phyloP scores from a whole-genome alignment of 164 flowering plant genomes.

The Nymphaea colorata region DNA sequence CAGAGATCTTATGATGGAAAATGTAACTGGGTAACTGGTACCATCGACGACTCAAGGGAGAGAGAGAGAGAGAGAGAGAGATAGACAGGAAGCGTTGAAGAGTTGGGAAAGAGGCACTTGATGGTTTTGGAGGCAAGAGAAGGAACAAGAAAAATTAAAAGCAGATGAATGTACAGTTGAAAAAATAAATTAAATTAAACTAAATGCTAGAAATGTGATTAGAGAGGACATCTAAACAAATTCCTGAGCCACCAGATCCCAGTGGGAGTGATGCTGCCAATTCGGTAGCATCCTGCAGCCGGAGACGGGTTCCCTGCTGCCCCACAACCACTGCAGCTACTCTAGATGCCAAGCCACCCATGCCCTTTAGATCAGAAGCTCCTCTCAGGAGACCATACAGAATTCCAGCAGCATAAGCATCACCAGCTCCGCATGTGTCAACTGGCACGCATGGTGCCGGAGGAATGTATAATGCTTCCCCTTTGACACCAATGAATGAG shows the following conservation, averaged over 20 bases:
- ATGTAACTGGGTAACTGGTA: no score
- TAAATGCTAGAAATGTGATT: slow-evolving; percentile 36
- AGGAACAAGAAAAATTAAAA: no score
- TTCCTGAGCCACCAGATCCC: slow-evolving; percentile 19
- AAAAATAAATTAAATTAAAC: not conserved
- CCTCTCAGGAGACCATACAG: slow-evolving; percentile 66
- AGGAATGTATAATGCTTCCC: slow-evolving; percentile 80
- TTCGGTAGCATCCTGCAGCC: slow-evolving; percentile 59
- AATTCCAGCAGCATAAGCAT: slow-evolving; percentile 93
- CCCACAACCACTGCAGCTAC: slow-evolving; percentile 85
- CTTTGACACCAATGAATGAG: slow-evolving; percentile 83
- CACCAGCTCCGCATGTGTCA: slow-evolving; percentile 98
- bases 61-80: no score
- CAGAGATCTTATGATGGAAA: no score
- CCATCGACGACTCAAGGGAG: no score
- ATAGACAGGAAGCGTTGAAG: no score
- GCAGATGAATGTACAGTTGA: no score
- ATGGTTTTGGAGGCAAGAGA: no score
- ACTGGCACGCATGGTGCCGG: slow-evolving; percentile 71
- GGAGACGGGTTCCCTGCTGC: slow-evolving; percentile 86
- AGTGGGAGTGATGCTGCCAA: slow-evolving; percentile 54
- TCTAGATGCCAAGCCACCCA: slow-evolving; percentile 73
- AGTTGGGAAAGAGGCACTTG: no score
- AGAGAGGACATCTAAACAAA: slow-evolving; percentile 32
- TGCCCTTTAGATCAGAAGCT: slow-evolving; percentile 56